Evolutionary conservation across 345 rosid genomes (phyloP), one percentile per base, ranked within the genome.

Genomic region (Pelargonium nanum): DNA sequence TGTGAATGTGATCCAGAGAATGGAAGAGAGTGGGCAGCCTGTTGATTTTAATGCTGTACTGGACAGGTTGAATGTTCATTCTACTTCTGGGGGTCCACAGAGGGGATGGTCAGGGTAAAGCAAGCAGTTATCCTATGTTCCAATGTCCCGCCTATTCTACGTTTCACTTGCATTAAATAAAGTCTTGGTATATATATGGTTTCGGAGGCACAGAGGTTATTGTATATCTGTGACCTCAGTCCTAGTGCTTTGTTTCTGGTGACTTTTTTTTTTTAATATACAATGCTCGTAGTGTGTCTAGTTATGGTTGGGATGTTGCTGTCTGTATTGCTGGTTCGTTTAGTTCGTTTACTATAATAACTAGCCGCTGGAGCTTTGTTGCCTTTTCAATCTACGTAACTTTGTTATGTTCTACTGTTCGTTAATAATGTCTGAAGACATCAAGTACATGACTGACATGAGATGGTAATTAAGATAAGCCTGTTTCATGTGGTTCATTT

Each of bases 11-110:
- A 94, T 94, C 60, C 97, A 94, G 70, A 61, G 93, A 81, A 83
- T 90, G 96, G 97, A 90, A 68, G 97, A 94, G 65, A 86, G 77
- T 19, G 97, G 97, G 1, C 96, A 85, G 78, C 76, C 89, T 1
- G 85, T 94, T 64, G 96, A 94, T 71, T 90, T 85, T 48, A 90
- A 90, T 64, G 68, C 85, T 0, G 93, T 90, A 52, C 92, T 94
- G 3, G 97, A 94, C 71, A 75, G 91, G 76, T 62, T 94, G 81
- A 89, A 65, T 54, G 72, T 10, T 53, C 95, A 77, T 55, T 44
- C 94, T n/a, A n/a, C n/a, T 21, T 68, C 96, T n/a, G 90, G 85
- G 24, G 80, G 75, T 58, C 57, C 95, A 56, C 90, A 80, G 72
- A 78, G 88, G 65, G 96, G 81, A 45, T 91, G 99, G 96, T 88